These are phyloP conservation scores for Piedraia hortae DNA, from an alignment of 2,329 filamentous ascomycete genomes.

Conservation along the genomic window DNA sequence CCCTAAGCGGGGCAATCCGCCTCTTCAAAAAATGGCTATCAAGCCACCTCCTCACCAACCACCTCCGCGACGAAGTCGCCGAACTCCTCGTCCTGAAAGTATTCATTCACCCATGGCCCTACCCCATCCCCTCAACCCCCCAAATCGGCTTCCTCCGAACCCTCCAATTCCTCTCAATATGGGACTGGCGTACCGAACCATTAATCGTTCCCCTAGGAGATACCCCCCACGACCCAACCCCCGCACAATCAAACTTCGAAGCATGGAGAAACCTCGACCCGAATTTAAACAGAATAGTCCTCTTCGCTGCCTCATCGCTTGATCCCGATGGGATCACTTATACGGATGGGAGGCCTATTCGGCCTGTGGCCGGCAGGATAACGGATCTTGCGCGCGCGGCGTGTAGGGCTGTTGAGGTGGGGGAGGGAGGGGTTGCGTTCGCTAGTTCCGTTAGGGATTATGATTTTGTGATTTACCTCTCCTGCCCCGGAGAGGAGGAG, in stretches of 20 bases:
- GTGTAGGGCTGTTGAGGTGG: constrained; percentile 22
- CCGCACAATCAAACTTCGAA: constrained; percentile 43
- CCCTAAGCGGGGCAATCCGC: constrained; percentile 58
- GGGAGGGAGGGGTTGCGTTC: constrained; percentile 26
- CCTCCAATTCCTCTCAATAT: constrained; percentile 50
- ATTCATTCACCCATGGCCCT: constrained; percentile 63
- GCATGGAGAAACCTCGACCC: constrained; percentile 76
- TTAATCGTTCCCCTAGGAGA: constrained; percentile 43
- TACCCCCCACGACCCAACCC: constrained; percentile 25
- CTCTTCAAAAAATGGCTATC: constrained; percentile 77
- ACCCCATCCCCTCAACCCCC: constrained; percentile 46
- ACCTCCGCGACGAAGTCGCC: constrained; percentile 55
- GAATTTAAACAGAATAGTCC: constrained; percentile 52
- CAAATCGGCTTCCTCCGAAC: constrained; percentile 60
- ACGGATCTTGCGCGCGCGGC: constrained; percentile 57
- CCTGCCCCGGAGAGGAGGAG: constrained; percentile 6
- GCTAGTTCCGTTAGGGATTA: constrained; percentile 47
- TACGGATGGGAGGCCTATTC: constrained; percentile 46
- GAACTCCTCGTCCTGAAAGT: constrained; percentile 55
- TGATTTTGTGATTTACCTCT: constrained; percentile 58
- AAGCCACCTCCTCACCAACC: constrained; percentile 47
- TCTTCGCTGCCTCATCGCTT: constrained; percentile 58
- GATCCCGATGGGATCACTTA: constrained; percentile 57
- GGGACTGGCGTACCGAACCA: constrained; percentile 76
- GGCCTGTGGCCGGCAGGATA: constrained; percentile 63